phyloP scores from a whole-genome alignment of 1,284 basidiomycete genomes.

The Singerocomus inundabilis region DNA sequence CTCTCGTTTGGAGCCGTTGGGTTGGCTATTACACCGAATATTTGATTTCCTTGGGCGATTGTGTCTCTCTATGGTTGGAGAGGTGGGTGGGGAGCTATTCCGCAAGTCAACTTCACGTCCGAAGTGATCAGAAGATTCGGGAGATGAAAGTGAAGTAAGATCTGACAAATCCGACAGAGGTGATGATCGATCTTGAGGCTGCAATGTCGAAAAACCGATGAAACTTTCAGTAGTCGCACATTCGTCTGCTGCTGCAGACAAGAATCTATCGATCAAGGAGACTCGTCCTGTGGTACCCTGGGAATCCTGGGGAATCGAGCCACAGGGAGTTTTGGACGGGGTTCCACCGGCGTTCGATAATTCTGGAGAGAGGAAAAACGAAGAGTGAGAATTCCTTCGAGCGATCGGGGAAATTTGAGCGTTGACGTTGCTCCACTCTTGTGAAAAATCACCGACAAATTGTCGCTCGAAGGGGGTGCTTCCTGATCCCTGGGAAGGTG shows the following conservation, averaged over 20 bases:
- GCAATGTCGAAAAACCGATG: not conserved
- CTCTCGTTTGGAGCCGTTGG: not conserved
- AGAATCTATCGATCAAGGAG: conserved; percentile 31
- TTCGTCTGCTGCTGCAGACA: conserved; percentile 26
- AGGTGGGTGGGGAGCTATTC: conserved; percentile 22
- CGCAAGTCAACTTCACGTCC: not conserved
- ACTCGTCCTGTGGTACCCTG: conserved; percentile 13
- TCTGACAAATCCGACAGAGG: conserved; percentile 29
- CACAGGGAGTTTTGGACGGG: not conserved
- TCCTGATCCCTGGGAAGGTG: conserved; percentile 25
- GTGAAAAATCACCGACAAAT: conserved; percentile 22
- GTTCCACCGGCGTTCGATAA: not conserved
- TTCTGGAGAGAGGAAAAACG: conserved; percentile 9
- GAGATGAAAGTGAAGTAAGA: conserved; percentile 33
- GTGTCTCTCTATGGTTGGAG: conserved; percentile 11
- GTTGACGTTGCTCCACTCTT: conserved; percentile 16
- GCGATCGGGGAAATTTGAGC: conserved; percentile 25
- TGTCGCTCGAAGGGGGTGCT: conserved; percentile 33
- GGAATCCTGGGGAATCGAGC: conserved; percentile 4
- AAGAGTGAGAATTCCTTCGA: conserved; percentile 7
- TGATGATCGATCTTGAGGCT: conserved; percentile 14
- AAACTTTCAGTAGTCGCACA: conserved; percentile 1
- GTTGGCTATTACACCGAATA: not conserved
- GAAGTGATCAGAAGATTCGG: conserved; percentile 6
- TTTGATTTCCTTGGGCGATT: not conserved